Conservation (phyloP, 352 stramenopile genomes). For the Phytopythium delawarense region DNA sequence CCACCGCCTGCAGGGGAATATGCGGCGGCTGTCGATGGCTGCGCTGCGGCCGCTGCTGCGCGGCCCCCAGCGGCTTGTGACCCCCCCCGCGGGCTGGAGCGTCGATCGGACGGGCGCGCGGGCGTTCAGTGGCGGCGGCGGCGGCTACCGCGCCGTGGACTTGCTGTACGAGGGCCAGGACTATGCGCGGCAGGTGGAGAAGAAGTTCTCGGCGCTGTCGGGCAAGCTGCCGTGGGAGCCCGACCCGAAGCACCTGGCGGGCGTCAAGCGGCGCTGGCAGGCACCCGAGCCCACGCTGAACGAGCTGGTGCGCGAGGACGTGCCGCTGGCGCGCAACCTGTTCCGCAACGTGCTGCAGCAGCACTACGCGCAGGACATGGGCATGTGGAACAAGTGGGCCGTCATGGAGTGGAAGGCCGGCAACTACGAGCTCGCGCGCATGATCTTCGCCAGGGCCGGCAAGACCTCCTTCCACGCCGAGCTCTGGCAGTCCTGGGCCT, state of each 20-base stretch:
- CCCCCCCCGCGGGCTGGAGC: background rate
- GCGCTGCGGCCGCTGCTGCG: background rate
- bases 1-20: background rate
- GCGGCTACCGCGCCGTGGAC: slow-evolving; percentile 25
- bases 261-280: slow-evolving; percentile 53
- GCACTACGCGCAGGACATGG: slow-evolving; percentile 80
- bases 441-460: slow-evolving; percentile 81
- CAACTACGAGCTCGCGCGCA: slow-evolving; percentile 76
- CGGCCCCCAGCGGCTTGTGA: background rate
- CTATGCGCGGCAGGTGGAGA: slow-evolving; percentile 57
- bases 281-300: slow-evolving; percentile 66
- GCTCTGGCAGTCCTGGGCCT: slow-evolving; percentile 83
- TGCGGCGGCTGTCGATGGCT: slow-evolving; percentile 13
- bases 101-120: background rate
- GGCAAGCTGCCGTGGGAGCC: slow-evolving; percentile 80
- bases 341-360: slow-evolving; percentile 81
- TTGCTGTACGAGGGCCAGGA: slow-evolving; percentile 73
- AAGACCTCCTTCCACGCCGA: slow-evolving; percentile 69
- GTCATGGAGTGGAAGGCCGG: slow-evolving; percentile 88
- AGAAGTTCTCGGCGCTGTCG: slow-evolving; percentile 73
- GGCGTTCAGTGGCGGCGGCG: slow-evolving; percentile 6
- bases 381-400: slow-evolving; percentile 90
- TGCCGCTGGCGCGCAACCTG: slow-evolving; percentile 59
- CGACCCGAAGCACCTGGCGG: slow-evolving; percentile 46
- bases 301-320: slow-evolving; percentile 77